Conservation (phyloP, 306 rosid species). For the Sindora glabra region DNA sequence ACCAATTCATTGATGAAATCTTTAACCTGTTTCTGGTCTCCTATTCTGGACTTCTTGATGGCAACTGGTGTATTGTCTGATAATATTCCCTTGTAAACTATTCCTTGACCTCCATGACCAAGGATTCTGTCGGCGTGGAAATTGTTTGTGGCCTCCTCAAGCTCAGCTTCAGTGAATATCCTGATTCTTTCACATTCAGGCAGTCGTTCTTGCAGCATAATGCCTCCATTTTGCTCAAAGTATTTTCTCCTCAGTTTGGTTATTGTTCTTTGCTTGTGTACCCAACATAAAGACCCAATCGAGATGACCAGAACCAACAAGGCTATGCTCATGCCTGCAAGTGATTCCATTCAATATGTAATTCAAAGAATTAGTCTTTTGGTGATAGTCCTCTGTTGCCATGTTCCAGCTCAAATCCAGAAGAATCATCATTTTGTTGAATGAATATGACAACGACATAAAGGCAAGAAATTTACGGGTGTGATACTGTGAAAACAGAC, state of each 20-base stretch:
- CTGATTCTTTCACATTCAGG: not conserved
- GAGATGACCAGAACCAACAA: no score
- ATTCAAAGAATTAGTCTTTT: no score
- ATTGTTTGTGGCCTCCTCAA: slow-evolving; percentile 16
- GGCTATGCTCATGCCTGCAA: no score
- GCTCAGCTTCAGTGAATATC: slow-evolving; percentile 5
- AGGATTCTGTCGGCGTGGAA: not conserved
- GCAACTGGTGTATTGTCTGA: not conserved
- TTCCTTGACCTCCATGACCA: slow-evolving; percentile 18
- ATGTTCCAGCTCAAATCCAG: no score
- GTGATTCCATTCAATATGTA: no score
- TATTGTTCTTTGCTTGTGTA: not conserved
- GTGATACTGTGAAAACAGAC: no score
- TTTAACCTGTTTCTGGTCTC: slow-evolving; percentile 1
- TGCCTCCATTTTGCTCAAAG: slow-evolving; percentile 20
- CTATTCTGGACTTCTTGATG: slow-evolving; percentile 21
- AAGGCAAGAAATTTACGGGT: no score
- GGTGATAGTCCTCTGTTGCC: no score
- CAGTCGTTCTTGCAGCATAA: slow-evolving; percentile 5
- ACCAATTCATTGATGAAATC: slow-evolving; percentile 20
- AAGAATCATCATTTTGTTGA: no score
- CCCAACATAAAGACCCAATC: no score
- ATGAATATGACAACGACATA: no score
- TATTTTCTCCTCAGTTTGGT: not conserved
- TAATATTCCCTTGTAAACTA: slow-evolving; percentile 13